Base-by-base conservation (phyloP, 306 rosid genomes). In the Sindora glabra region DNA sequence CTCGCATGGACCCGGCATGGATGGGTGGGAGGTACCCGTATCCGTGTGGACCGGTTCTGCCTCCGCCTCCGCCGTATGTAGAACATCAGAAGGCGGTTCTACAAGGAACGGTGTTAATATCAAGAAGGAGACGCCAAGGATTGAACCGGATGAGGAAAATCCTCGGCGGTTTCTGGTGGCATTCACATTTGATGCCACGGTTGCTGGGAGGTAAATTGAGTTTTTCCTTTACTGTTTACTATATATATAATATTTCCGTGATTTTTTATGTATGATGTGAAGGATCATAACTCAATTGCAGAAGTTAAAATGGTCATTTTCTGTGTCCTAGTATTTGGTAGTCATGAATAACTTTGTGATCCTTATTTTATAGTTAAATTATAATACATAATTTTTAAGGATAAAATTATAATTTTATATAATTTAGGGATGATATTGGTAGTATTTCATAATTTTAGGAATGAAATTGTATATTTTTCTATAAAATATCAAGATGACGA, bases 11-110 rank as follows among this genome's bases (percentile, higher is more conserved):
- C 19, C 65, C 69, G 0, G 44, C 56, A 34, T 88, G 89, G 95
- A 66, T 62, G 37, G 81, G 74, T 8, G 87, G 91, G 6, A 64
- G 97, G 39, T 81, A 86, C 62, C 90, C 82, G 22, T 75, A n/a
- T n/a, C n/a, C n/a, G n/a, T n/a, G 72, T 38, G 86, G 82, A 5
- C 79, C 89, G 5, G 56, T 67, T 3, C 47, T 80, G 81, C 58
- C 68, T 24, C 74, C 65, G 1, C 95, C 95, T n/a, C n/a, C n/a
- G n/a, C n/a, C n/a, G 1, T 82, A 73, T 29, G 86, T 94, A 21
- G 99, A 94, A 75, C 90, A 94, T 19, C 95, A 84, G 90, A 89
- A 94, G 68, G 95, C 95, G 37, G 95, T 82, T 48, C 94, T 12
- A 94, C 89, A 26, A 74, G 89, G 48, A 94, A 86, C 46, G 99